Conservation (phyloP, 441 rosid species). For the Eutrema salsugineum region DNA sequence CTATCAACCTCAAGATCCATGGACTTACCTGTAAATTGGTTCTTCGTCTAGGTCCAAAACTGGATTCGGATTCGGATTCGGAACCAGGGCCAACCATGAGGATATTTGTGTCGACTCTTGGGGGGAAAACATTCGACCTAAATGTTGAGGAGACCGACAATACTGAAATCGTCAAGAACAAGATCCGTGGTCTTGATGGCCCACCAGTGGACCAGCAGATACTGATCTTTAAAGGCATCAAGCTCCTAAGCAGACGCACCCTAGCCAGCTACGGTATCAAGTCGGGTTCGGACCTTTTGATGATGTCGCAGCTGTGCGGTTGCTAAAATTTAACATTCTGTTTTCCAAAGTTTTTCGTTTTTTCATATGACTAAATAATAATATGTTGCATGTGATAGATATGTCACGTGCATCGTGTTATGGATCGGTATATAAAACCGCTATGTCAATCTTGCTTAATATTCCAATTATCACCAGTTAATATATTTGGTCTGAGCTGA, state of each 20-base stretch:
- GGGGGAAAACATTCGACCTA: not conserved
- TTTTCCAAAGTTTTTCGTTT: not conserved
- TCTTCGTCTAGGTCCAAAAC: too few relatives aligned
- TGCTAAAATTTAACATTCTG: not conserved
- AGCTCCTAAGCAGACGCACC: not conserved
- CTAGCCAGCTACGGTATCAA: not conserved
- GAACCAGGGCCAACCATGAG: not conserved
- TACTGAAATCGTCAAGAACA: not conserved
- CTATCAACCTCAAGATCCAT: too few relatives aligned
- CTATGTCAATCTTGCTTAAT: not conserved
- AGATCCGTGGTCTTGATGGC: not conserved
- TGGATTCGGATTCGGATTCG: not conserved
- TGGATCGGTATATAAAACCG: not conserved
- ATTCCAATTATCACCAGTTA: too few relatives aligned
- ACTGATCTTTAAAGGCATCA: not conserved
- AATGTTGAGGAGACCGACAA: not conserved
- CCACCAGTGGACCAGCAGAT: not conserved
- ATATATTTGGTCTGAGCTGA: too few relatives aligned
- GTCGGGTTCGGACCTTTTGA: not conserved
- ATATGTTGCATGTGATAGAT: not conserved
- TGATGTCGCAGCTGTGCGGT: not conserved
- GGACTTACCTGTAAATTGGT: too few relatives aligned
- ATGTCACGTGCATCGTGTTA: not conserved
- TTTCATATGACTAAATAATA: not conserved
- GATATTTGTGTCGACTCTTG: not conserved